Conservation (phyloP, 2,329 filamentous ascomycete species). For the Phyllosticta paracitricarpa region DNA sequence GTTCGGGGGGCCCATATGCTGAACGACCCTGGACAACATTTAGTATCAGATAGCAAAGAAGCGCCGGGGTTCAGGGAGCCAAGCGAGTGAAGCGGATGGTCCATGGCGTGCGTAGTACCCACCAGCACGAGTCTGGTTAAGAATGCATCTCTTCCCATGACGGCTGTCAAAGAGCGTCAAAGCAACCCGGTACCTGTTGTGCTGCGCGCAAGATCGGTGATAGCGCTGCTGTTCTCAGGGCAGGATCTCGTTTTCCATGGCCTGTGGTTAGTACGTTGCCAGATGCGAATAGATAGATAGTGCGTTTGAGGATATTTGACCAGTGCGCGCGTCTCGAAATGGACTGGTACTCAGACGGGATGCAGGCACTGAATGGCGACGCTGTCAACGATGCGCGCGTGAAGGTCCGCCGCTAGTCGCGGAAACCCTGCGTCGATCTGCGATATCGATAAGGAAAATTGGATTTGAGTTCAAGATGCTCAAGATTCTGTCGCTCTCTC, state of each 20-base stretch:
- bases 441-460: not conserved
- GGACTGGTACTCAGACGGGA: too few species aligned
- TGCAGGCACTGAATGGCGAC: too few species aligned
- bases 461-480: not conserved
- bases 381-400: not conserved
- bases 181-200: not conserved
- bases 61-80: not conserved
- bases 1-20: slow-evolving; percentile 27
- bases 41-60: not conserved
- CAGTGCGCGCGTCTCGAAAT: too few species aligned
- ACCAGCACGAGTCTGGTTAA: slow-evolving; percentile 11
- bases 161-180: not conserved
- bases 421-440: not conserved
- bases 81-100: not conserved
- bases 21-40: slow-evolving; percentile 27
- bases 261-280: too few species aligned
- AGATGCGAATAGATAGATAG: too few species aligned
- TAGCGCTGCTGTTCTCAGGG: too few species aligned
- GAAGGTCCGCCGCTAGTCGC: not conserved
- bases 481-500: not conserved
- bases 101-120: not conserved
- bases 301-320: too few species aligned
- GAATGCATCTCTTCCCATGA: slow-evolving; percentile 11
- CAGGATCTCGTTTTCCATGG: too few species aligned
- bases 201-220: too few species aligned